phyloP scores from a whole-genome alignment of 176 grass and related monocot species.

The Avena sativa region DNA sequence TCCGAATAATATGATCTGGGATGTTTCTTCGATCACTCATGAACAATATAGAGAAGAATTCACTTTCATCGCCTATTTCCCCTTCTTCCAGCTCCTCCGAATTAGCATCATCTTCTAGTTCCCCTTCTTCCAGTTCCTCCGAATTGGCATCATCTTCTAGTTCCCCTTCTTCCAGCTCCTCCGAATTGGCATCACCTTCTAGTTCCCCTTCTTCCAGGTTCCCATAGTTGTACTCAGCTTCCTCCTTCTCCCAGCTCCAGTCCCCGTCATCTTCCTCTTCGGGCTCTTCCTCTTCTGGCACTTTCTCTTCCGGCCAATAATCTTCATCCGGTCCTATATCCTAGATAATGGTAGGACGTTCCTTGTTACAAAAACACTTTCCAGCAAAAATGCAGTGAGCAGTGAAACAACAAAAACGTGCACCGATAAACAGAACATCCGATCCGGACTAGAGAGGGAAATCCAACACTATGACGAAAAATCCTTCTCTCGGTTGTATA shows the following conservation, averaged over 20 bases:
- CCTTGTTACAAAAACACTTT: background rate
- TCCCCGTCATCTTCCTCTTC: background rate
- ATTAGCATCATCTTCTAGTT: background rate
- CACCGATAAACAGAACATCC: background rate
- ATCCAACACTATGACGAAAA: background rate
- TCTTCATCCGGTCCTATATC: background rate
- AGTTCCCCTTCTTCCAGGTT: background rate
- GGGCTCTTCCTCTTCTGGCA: background rate
- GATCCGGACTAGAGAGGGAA: background rate
- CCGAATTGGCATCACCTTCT: background rate
- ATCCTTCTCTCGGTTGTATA: background rate
- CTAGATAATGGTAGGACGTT: slow-evolving; percentile 3
- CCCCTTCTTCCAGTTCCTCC: background rate
- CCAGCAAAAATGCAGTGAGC: background rate
- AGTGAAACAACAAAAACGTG: background rate
- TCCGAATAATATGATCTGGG: background rate
- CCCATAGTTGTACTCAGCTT: background rate
- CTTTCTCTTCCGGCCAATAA: background rate
- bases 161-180: background rate
- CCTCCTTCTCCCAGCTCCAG: background rate
- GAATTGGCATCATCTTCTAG: background rate
- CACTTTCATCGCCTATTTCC: background rate
- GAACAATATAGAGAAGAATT: background rate
- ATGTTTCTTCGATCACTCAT: background rate
- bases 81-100: background rate